Evolutionary conservation across 2,329 filamentous ascomycete genomes (phyloP).

Genomic region (Aspergillus pseudotamarii): DNA sequence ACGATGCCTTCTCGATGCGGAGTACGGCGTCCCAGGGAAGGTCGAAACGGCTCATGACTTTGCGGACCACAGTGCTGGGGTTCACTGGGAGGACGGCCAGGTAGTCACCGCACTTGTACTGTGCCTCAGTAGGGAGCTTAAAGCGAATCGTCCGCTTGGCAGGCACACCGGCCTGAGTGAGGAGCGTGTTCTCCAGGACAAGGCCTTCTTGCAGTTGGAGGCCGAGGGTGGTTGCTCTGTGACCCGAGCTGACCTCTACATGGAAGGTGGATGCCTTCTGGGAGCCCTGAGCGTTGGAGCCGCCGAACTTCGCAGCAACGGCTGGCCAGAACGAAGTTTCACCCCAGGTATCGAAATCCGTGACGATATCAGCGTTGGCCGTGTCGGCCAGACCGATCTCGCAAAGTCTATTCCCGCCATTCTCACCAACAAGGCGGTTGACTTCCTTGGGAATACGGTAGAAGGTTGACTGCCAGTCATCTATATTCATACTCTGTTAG

Average conservation of each 20-base stretch:
- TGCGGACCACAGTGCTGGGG: constrained; percentile 61
- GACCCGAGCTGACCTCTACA: constrained; percentile 57
- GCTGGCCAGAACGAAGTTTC: constrained; percentile 59
- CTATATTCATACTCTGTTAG: constrained; percentile 17
- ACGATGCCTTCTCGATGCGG: constrained; percentile 57
- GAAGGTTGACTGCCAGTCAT: constrained; percentile 61
- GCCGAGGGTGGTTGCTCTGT: constrained; percentile 60
- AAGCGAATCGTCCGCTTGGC: constrained; percentile 69
- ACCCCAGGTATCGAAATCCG: constrained; percentile 69
- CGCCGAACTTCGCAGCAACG: constrained; percentile 47
- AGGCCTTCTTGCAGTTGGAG: constrained; percentile 65
- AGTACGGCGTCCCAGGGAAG: constrained; percentile 71
- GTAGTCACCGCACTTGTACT: constrained; percentile 75
- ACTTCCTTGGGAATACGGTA: constrained; percentile 68
- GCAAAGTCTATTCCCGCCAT: constrained; percentile 40
- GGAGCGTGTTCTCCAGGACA: constrained; percentile 56
- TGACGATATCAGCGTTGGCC: constrained; percentile 66
- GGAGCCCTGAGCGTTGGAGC: constrained; percentile 19
- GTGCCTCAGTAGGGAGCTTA: constrained; percentile 65
- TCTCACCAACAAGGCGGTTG: constrained; percentile 42
- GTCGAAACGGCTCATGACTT: constrained; percentile 66
- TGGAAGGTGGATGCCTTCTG: constrained; percentile 38
- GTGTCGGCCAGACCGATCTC: constrained; percentile 62
- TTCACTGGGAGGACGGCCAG: constrained; percentile 74
- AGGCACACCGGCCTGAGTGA: constrained; percentile 56